Evolutionary conservation across 306 rosid genomes (phyloP), one percentile per base, ranked within the genome.

Genomic region (Quercus parvula): DNA sequence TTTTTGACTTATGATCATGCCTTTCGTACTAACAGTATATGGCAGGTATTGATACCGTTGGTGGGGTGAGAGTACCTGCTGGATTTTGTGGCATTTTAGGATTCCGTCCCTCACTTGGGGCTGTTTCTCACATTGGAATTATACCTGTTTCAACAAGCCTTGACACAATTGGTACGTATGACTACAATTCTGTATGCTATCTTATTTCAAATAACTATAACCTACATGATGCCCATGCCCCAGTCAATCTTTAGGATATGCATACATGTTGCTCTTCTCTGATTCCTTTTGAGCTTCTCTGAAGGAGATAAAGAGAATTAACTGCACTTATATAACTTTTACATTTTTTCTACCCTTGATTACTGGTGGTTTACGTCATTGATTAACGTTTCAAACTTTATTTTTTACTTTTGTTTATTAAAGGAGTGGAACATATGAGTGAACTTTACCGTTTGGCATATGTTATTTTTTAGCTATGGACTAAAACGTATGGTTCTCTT

Each of bases 41-140:
- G 59, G 64, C 88, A 96, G 99, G 99, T 54, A 76, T 93, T 71
- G 99, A 96, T 88, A 91, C 98, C 82, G 87, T 82, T 84, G 99
- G 99, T 51, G 98, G 97, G 33, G 91, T 96, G 81, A 91, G 99
- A 87, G 79, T 96, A 75, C 99, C 98, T 78, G 99, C 99, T 73
- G 94, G 87, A 69, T 96, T 82, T 86, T 96, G 99, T 87, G 98
- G 93, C 58, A 70, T 96, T 79, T 68, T 96, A 52, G 99, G 98
- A 72, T 96, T 96, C 91, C 94, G 98, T 54, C 98, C 98, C 74
- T 96, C 99, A 7, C 85, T 88, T 81, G 98, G 98, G 68, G 91
- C 94, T 79, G 91, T 96, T 84, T 88, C 99, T 84, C 93, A 88
- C 63, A 28, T 19, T 81, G 99, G 97, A 84, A 73, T 85, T 64